Conservation (phyloP, 139 green algal genomes). For the Pycnococcus provasolii region DNA sequence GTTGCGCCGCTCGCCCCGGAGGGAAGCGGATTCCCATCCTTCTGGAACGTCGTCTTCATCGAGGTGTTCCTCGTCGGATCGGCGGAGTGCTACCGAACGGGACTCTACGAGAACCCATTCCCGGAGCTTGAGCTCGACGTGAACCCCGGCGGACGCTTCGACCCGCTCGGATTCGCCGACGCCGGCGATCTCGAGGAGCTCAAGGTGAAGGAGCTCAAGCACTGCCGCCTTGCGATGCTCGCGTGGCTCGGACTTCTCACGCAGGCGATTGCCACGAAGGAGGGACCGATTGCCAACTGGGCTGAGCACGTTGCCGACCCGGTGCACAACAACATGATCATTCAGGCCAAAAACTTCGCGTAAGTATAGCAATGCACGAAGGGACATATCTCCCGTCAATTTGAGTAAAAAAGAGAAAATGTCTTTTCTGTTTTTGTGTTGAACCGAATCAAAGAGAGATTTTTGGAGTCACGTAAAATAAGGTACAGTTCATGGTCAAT, state of each 20-base stretch:
- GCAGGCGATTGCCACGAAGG: conserved; percentile 22
- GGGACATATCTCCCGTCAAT: too few relatives aligned
- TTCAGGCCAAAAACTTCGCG: neutral
- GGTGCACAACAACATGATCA: conserved; percentile 28
- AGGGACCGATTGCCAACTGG: conserved; percentile 34
- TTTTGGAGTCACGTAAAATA: too few relatives aligned
- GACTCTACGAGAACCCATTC: conserved; percentile 14
- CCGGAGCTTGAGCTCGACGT: conserved; percentile 18
- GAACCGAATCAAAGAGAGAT: too few relatives aligned
- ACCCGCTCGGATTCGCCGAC: conserved; percentile 22
- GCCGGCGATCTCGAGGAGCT: conserved; percentile 26
- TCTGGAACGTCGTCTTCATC: conserved; percentile 21
- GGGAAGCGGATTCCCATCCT: conserved; percentile 23
- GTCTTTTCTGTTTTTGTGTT: too few relatives aligned
- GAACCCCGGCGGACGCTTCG: conserved; percentile 26
- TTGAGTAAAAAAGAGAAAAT: too few relatives aligned
- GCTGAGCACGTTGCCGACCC: conserved; percentile 27
- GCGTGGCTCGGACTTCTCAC: conserved; percentile 23
- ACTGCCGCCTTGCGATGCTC: conserved; percentile 28
- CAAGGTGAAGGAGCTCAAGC: conserved; percentile 30
- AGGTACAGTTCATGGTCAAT: too few relatives aligned
- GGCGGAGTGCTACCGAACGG: conserved; percentile 20
- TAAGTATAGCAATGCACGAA: too few relatives aligned
- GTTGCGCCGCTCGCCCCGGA: conserved; percentile 20
- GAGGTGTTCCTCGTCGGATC: conserved; percentile 13